Conservation (phyloP, 2,329 filamentous ascomycete species). For the Hyphodiscus sp. region DNA sequence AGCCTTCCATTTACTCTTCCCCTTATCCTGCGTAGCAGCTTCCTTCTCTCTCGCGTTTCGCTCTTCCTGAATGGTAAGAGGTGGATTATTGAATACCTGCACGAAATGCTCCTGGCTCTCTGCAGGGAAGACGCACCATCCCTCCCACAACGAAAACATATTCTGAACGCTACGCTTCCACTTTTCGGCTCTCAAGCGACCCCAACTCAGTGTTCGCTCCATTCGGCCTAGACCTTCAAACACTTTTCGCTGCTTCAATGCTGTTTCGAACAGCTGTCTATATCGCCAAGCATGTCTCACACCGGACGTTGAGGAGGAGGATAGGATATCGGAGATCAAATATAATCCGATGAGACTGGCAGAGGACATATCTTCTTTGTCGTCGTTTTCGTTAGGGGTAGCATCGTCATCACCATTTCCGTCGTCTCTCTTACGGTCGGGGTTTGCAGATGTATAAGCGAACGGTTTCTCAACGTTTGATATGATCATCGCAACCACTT, state of each 20-base stretch:
- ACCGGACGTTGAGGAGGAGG: conserved; percentile 54
- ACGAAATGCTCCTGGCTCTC: conserved; percentile 67
- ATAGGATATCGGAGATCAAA: conserved; percentile 64
- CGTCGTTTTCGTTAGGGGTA: conserved; percentile 33
- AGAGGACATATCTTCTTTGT: conserved; percentile 58
- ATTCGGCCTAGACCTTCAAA: conserved; percentile 60
- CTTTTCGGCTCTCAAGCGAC: conserved; percentile 58
- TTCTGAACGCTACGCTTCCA: conserved; percentile 55
- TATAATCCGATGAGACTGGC: conserved; percentile 78
- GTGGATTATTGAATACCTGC: conserved; percentile 64
- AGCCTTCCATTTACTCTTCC: conserved; percentile 31
- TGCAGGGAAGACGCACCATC: conserved; percentile 67
- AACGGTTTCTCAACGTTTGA: conserved; percentile 76
- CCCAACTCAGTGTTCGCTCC: conserved; percentile 59
- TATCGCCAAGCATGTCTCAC: conserved; percentile 65
- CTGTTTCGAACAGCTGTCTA: conserved; percentile 55
- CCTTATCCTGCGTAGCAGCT: conserved; percentile 21
- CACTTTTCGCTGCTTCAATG: conserved; percentile 49
- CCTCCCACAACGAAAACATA: conserved; percentile 55
- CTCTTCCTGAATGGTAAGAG: conserved; percentile 39
- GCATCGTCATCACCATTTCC: conserved; percentile 33
- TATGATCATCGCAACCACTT: conserved; percentile 85
- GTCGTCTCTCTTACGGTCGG: conserved; percentile 39
- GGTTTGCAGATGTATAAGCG: conserved; percentile 64
- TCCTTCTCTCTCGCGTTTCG: conserved; percentile 25